These are phyloP conservation scores for Pterocarpus macrocarpus DNA, from an alignment of 306 rosid genomes.

Conservation along the genomic window DNA sequence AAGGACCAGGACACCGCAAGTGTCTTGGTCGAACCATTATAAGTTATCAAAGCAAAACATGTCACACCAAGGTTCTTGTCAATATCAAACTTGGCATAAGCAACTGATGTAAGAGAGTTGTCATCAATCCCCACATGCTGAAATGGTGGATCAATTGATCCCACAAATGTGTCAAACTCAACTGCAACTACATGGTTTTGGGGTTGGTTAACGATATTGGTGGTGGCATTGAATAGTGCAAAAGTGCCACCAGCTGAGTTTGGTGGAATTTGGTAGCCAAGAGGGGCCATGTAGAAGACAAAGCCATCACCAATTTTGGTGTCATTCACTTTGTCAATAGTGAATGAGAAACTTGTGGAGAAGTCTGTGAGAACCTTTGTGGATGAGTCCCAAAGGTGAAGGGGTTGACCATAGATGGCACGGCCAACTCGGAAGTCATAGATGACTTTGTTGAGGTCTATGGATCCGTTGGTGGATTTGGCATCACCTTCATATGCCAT, in stretches of 20 bases:
- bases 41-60: constrained; percentile 29
- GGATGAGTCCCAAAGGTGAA: constrained; percentile 42
- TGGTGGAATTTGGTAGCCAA: constrained; percentile 44
- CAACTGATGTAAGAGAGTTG: constrained; percentile 22
- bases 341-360: constrained; percentile 46
- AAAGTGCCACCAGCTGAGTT: constrained; percentile 52
- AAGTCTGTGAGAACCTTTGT: constrained; percentile 24
- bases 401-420: constrained; percentile 42
- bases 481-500: constrained; percentile 50
- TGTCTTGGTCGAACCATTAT: constrained; percentile 19
- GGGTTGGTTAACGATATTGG: constrained; percentile 25
- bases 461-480: constrained; percentile 44
- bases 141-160: constrained; percentile 42
- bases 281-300: constrained; percentile 37
- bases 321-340: background rate
- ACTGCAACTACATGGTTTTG: constrained; percentile 44
- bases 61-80: constrained; percentile 34
- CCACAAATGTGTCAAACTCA: constrained; percentile 48
- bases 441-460: constrained; percentile 45
- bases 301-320: constrained; percentile 36
- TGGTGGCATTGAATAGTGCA: constrained; percentile 49
- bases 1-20: constrained; percentile 46
- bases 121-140: constrained; percentile 49
- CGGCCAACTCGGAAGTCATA: constrained; percentile 47
- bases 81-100: constrained; percentile 34